Base-by-base conservation (phyloP, 768 basidiomycete species). In the Lactarius quietus region DNA sequence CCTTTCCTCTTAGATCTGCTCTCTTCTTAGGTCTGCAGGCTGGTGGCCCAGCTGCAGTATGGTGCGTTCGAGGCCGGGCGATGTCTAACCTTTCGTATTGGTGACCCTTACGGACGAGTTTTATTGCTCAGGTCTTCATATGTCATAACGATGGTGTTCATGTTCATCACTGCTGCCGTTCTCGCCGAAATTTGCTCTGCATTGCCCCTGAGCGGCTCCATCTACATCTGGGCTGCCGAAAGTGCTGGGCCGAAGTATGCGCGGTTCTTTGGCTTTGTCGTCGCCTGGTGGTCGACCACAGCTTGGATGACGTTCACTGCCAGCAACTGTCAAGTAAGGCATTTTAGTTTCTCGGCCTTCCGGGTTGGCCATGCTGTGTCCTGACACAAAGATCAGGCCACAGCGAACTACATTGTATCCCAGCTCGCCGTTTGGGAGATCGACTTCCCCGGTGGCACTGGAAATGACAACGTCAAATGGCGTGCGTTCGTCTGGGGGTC, bases 301-400 rank as follows among this genome's bases (percentile, higher is more conserved):
- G 94, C 93, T n/a, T 96, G 94, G 94, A 93, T 93, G 84, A 95
- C 94, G 0, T 96, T 95, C 70, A 82, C 86, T 45, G 94, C 94
- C 10, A 85, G 89, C 31, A 95, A 93, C 72, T 93, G 90, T 64
- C 92, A 94, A 79, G 93, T 89, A 53, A 39, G 83, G 65, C 5
- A 31, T 17, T 1, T 55, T 56, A 52, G 29, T 33, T 63, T 35
- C 20, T 6, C 8, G 1, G 7, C 41, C 28, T 12, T 18, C 9
- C 39, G 20, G 33, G 4, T 8, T 33, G 33, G 33, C 33, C 8
- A 2, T 1, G 39, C 29, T 23, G 18, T 28, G 14, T 29, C n/a
- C 63, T 57, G 14, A 31, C 18, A 28, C 38, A 38, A 64, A 48
- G 28, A 48, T 31, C 72, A 95, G 90, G 89, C 89, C 3, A 88